phyloP scores from a whole-genome alignment of 352 stramenopile species.

The Phytophthora pini region DNA sequence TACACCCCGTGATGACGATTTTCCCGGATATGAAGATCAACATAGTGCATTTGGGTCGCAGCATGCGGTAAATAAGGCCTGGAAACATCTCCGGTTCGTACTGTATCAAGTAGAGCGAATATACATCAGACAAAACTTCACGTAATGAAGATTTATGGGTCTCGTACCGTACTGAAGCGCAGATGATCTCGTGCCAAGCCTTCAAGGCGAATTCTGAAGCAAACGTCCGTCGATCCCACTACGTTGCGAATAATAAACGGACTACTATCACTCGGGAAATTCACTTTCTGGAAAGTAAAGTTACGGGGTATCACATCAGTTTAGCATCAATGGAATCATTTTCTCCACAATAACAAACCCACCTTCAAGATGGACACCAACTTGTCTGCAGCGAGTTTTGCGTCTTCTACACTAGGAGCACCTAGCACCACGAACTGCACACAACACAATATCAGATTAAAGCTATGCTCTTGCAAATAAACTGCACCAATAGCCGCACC shows the following conservation, averaged over 20 bases:
- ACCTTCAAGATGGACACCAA: slow-evolving; percentile 68
- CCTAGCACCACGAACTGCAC: slow-evolving; percentile 73
- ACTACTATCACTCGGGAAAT: slow-evolving; percentile 49
- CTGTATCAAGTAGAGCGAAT: slow-evolving; percentile 14
- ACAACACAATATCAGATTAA: neutral
- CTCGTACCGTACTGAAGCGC: slow-evolving; percentile 72
- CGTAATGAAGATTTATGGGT: neutral
- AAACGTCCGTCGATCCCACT: slow-evolving; percentile 92
- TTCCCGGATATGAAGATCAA: slow-evolving; percentile 99
- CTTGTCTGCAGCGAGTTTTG: slow-evolving; percentile 58
- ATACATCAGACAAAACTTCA: slow-evolving; percentile 3
- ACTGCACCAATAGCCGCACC: slow-evolving; percentile 25
- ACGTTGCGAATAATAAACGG: slow-evolving; percentile 84
- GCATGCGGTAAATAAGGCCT: slow-evolving; percentile 98
- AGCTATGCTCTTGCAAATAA: neutral
- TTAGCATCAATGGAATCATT: neutral
- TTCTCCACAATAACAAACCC: neutral
- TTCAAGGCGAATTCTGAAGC: slow-evolving; percentile 83
- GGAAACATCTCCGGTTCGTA: slow-evolving; percentile 99
- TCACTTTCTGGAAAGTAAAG: slow-evolving; percentile 56
- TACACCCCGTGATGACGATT: slow-evolving; percentile 96
- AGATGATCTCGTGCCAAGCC: slow-evolving; percentile 63
- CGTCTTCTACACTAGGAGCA: slow-evolving; percentile 44
- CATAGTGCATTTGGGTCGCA: slow-evolving; percentile 97
- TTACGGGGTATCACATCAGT: neutral